A percentile compares a stretch with the other conserved stretches of the same genome.
phyloP scores from a whole-genome alignment of 2,329 filamentous ascomycete genomes.

The Diaporthe caulivora region DNA sequence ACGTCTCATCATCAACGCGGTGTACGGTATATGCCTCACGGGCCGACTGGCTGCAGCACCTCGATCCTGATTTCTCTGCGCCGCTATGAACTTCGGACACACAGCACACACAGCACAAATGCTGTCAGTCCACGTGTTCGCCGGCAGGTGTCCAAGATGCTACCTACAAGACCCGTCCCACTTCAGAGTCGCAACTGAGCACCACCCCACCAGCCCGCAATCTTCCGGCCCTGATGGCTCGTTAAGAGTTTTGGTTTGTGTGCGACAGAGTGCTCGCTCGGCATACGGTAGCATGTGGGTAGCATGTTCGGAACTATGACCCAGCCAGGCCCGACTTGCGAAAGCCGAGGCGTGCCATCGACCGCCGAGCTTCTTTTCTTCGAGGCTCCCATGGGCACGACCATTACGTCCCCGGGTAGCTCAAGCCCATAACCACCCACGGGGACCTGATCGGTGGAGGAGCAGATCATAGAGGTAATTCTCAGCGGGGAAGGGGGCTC shows the following conservation, averaged over 20 bases:
- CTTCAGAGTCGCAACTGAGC: background rate
- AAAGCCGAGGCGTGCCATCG: no score
- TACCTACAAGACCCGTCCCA: background rate
- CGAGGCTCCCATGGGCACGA: background rate
- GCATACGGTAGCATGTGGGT: background rate
- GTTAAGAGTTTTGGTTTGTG: background rate
- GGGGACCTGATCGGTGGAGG: no score
- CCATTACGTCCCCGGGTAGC: background rate
- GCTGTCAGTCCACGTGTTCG: background rate
- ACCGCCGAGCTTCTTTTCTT: background rate
- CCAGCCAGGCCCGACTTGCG: background rate
- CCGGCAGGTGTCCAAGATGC: background rate
- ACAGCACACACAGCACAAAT: background rate
- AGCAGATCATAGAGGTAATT: no score
- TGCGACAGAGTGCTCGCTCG: background rate
- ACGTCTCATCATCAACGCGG: background rate
- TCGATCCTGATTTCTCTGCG: background rate
- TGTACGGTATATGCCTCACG: background rate
- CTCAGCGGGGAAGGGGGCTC: background rate
- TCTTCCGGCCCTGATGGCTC: slow-evolving; percentile 12
- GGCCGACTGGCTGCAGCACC: no score
- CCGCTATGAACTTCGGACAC: slow-evolving; percentile 5
- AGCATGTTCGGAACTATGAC: background rate
- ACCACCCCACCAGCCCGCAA: slow-evolving; percentile 1
- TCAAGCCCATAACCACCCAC: background rate